Percentiles rank a stretch among this genome's conserved stretches.
Evolutionary conservation across 768 basidiomycete genomes (phyloP).

Genomic region (Auricularia auricula-judae): DNA sequence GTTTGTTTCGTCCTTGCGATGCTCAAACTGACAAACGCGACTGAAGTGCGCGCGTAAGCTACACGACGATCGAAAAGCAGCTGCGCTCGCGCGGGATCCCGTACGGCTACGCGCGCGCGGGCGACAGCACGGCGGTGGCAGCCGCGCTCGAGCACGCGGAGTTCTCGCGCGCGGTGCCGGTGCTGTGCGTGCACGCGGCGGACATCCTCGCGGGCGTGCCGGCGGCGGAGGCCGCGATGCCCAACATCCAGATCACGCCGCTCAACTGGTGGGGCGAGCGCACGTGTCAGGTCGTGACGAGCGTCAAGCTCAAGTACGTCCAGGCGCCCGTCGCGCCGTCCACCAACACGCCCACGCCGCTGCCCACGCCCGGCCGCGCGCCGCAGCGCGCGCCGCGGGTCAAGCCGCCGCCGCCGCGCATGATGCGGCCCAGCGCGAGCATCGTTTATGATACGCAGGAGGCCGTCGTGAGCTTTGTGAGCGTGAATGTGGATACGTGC

Average conservation of each 20-base stretch:
- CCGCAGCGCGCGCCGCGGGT: background rate
- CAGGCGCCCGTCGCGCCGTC: conserved; percentile 54
- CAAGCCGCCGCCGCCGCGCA: conserved; percentile 10
- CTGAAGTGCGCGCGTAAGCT: conserved; percentile 76
- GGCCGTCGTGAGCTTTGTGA: conserved; percentile 81
- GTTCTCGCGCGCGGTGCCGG: conserved; percentile 68
- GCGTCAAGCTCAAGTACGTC: conserved; percentile 83
- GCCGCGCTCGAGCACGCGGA: conserved; percentile 39
- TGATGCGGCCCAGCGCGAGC: conserved; percentile 75
- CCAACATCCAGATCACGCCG: conserved; percentile 80
- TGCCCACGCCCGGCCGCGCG: background rate
- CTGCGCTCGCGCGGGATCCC: conserved; percentile 74
- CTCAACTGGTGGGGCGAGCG: conserved; percentile 87
- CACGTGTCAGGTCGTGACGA: conserved; percentile 73
- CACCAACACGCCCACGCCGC: background rate
- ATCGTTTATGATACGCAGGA: conserved; percentile 86
- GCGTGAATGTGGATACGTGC: conserved; percentile 77
- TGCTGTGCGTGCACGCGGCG: conserved; percentile 69
- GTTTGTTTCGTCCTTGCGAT: conserved; percentile 7
- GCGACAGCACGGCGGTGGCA: conserved; percentile 11
- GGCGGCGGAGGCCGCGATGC: conserved; percentile 86
- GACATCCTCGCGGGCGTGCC: conserved; percentile 75
- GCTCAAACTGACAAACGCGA: background rate
- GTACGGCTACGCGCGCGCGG: conserved; percentile 63
- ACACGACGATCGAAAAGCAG: conserved; percentile 78